Evolutionary conservation across 495 filamentous ascomycete species (phyloP).

Genomic region (Zalerion maritima): DNA sequence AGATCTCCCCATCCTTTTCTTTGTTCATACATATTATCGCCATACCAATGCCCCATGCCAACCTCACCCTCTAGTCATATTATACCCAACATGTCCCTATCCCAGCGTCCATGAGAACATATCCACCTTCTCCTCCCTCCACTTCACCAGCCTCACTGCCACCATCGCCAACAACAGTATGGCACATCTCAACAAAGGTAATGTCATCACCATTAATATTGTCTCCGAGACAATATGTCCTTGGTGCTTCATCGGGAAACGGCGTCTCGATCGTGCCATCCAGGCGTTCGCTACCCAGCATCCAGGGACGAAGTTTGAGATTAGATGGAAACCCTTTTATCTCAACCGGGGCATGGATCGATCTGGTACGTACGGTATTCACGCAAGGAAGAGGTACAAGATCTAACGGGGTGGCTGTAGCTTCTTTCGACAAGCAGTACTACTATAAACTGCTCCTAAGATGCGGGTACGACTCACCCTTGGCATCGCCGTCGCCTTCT

Average conservation of each 20-base stretch:
- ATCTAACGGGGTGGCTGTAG: not conserved
- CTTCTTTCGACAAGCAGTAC: not conserved
- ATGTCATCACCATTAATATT: conserved; percentile 60
- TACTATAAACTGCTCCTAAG: no score
- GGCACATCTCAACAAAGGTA: not conserved
- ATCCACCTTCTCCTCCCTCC: no score
- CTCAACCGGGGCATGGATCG: conserved; percentile 48
- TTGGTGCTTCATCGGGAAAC: conserved; percentile 73
- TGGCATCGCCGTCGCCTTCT: conserved; percentile 1
- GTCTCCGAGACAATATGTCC: conserved; percentile 71
- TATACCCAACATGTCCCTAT: no score
- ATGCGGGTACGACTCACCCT: no score
- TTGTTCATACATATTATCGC: no score
- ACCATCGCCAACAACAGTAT: not conserved
- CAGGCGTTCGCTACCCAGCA: conserved; percentile 37
- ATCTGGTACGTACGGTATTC: conserved; percentile 10
- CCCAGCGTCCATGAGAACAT: no score
- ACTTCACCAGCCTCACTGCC: no score
- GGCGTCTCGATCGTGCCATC: conserved; percentile 56
- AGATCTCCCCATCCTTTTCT: no score
- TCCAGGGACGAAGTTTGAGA: conserved; percentile 46
- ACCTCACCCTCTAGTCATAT: no score
- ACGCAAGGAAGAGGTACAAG: no score
- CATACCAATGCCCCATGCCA: no score
- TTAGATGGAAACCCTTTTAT: conserved; percentile 64